These are phyloP conservation scores for Acanthamoeba lenticulata DNA, from an alignment of 208 protist species.

Conservation along the genomic window DNA sequence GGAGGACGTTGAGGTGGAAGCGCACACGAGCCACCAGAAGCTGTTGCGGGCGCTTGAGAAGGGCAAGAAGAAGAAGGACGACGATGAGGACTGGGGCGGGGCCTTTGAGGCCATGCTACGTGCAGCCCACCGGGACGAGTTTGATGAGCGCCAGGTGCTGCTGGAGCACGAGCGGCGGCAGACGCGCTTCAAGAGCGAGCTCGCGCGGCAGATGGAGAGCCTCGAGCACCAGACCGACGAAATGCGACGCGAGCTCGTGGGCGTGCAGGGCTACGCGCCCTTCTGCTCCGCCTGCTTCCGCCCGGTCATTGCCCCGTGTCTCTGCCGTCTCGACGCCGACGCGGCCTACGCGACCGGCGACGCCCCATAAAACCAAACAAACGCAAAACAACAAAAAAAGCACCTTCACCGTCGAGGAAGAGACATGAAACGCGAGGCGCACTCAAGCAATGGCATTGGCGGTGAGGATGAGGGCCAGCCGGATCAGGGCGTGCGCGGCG, in stretches of 20 bases:
- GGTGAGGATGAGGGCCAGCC: slow-evolving; percentile 61
- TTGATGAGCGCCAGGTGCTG: background rate
- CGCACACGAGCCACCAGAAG: too few species aligned
- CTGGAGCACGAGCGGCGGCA: background rate
- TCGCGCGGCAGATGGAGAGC: background rate
- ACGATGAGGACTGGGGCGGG: background rate
- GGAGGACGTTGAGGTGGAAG: background rate
- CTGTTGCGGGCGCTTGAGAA: background rate
- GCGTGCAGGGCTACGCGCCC: background rate
- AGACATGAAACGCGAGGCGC: too few species aligned
- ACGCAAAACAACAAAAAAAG: too few species aligned
- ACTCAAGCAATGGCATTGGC: background rate
- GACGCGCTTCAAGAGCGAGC: background rate
- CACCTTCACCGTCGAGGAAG: too few species aligned
- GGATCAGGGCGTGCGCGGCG: slow-evolving; percentile 44
- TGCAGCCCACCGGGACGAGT: background rate
- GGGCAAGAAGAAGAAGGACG: background rate
- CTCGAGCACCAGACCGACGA: background rate
- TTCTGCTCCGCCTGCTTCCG: background rate
- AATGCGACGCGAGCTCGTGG: background rate
- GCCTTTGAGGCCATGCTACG: background rate
- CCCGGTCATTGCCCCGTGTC: background rate
- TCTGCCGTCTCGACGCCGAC: background rate
- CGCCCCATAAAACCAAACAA: too few species aligned
- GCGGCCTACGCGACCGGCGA: too few species aligned